Conservation (phyloP, 2,329 filamentous ascomycete genomes). For the Apiospora marii region DNA sequence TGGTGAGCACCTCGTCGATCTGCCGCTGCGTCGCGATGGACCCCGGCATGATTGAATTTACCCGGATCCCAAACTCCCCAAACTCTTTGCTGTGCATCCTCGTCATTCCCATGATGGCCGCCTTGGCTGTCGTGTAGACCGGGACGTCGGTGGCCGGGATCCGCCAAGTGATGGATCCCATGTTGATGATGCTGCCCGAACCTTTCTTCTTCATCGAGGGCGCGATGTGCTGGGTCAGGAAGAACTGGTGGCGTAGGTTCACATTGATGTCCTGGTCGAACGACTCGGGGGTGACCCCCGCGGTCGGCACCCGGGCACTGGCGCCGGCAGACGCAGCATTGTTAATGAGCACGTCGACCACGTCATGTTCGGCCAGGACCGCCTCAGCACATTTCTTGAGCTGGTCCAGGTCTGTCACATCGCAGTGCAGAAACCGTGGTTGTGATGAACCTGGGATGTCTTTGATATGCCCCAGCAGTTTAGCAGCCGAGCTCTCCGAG, state of each 20-base stretch:
- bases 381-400: constrained; percentile 44
- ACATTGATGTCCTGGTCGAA: constrained; percentile 53
- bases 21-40: constrained; percentile 55
- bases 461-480: constrained; percentile 40
- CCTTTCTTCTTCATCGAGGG: constrained; percentile 43
- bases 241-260: constrained; percentile 55
- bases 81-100: constrained; percentile 47
- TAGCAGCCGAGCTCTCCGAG: constrained; percentile 40
- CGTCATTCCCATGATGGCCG: constrained; percentile 49
- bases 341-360: constrained; percentile 47
- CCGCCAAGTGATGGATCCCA: constrained; percentile 49
- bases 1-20: constrained; percentile 52
- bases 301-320: constrained; percentile 40
- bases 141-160: constrained; percentile 44
- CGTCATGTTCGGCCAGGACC: constrained; percentile 39
- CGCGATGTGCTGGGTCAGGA: constrained; percentile 49
- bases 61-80: constrained; percentile 45
- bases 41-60: constrained; percentile 60
- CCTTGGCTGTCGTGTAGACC: constrained; percentile 49
- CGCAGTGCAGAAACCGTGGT: constrained; percentile 52
- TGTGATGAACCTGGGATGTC: constrained; percentile 31
- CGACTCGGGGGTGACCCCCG: constrained; percentile 47
- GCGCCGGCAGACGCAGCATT: constrained; percentile 43
- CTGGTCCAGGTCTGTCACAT: constrained; percentile 47
- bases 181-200: constrained; percentile 49